phyloP scores from a whole-genome alignment of 148 eudicot species.

The Fagopyrum esculentum region DNA sequence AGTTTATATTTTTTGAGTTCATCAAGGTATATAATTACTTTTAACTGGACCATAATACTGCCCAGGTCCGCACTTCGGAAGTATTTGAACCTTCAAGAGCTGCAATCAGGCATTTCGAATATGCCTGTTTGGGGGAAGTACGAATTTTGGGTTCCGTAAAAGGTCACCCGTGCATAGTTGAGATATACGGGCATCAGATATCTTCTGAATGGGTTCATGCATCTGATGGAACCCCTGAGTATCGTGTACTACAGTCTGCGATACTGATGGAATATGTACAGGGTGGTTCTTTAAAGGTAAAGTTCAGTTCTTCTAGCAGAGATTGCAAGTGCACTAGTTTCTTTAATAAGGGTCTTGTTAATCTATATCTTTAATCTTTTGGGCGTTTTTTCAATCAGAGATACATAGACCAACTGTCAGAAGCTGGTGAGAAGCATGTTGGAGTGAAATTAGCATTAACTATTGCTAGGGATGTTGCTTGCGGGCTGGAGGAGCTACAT shows the following conservation, averaged over 20 bases:
- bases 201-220: slow-evolving; percentile 63
- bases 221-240: slow-evolving; percentile 45
- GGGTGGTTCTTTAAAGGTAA: slow-evolving; percentile 91
- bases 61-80: slow-evolving; percentile 68
- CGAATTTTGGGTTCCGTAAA: slow-evolving; percentile 67
- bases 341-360: neutral
- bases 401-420: slow-evolving; percentile 50
- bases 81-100: slow-evolving; percentile 45
- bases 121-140: slow-evolving; percentile 77
- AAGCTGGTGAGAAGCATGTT: slow-evolving; percentile 67
- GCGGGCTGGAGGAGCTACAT: slow-evolving; percentile 74
- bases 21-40: neutral
- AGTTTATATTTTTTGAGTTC: neutral
- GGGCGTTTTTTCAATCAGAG: slow-evolving; percentile 31
- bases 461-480: slow-evolving; percentile 74
- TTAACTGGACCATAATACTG: neutral
- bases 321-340: neutral
- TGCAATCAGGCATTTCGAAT: slow-evolving; percentile 65
- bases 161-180: slow-evolving; percentile 68
- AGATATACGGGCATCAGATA: slow-evolving; percentile 78
- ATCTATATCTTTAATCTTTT: neutral
- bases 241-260: slow-evolving; percentile 59
- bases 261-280: slow-evolving; percentile 81
- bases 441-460: slow-evolving; percentile 39
- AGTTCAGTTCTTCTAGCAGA: neutral